Percentiles rank a stretch among this genome's conserved stretches.
Conservation (phyloP, 2,329 filamentous ascomycete genomes). For the Pleurostoma richardsiae region DNA sequence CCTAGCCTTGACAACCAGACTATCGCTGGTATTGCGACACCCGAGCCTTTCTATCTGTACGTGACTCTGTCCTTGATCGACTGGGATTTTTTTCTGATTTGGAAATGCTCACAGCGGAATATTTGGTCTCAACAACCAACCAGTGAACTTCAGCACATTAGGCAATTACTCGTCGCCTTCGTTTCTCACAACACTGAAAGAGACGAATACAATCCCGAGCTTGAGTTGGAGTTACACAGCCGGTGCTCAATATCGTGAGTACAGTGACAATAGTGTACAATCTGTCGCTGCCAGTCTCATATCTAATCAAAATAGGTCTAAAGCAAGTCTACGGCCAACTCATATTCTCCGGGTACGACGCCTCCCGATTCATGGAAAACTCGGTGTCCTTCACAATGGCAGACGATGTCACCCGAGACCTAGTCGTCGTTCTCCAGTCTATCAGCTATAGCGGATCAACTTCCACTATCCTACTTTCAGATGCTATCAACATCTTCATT, state of each 20-base stretch:
- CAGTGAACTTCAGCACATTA: conserved; percentile 27
- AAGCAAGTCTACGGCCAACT: conserved; percentile 31
- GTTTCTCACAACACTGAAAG: conserved; percentile 29
- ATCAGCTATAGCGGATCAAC: conserved; percentile 28
- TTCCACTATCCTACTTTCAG: conserved; percentile 22
- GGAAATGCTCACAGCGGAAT: conserved; percentile 21
- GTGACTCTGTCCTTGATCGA: conserved; percentile 3
- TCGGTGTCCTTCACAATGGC: conserved; percentile 29
- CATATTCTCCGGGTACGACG: conserved; percentile 34
- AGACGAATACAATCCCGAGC: conserved; percentile 28
- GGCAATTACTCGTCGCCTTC: conserved; percentile 27
- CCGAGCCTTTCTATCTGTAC: conserved; percentile 30
- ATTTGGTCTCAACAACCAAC: conserved; percentile 31
- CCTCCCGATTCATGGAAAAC: conserved; percentile 30
- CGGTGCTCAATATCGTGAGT: conserved; percentile 31
- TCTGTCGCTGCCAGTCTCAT: not conserved
- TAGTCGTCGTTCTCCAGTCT: conserved; percentile 31
- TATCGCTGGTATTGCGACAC: conserved; percentile 23
- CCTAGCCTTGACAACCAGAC: conserved; percentile 23
- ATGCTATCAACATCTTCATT: conserved; percentile 26
- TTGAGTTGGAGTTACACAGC: conserved; percentile 37
- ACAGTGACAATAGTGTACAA: not conserved
- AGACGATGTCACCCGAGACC: conserved; percentile 24
- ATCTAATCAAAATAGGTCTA: conserved; percentile 17
- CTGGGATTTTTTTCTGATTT: conserved; percentile 4